Evolutionary conservation across 306 rosid genomes (phyloP).

Genomic region (Cicer cuneatum): DNA sequence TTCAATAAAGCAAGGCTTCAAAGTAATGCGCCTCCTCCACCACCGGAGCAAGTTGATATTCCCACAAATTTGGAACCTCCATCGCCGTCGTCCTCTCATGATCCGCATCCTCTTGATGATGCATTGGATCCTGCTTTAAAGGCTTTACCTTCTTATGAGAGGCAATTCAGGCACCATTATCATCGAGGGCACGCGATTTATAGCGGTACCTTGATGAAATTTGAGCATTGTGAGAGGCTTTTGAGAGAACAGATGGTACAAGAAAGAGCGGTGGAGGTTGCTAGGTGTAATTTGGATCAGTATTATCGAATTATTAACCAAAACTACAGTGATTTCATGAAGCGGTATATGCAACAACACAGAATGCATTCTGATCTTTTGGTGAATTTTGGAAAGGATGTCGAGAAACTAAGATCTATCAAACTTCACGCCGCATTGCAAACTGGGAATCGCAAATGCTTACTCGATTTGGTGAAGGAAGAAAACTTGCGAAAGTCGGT

Average conservation of each 20-base stretch:
- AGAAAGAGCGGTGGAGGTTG: slow-evolving; percentile 90
- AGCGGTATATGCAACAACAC: slow-evolving; percentile 74
- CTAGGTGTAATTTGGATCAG: slow-evolving; percentile 86
- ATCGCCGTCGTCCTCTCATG: slow-evolving; percentile 67
- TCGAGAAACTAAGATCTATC: slow-evolving; percentile 71
- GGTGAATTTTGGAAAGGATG: slow-evolving; percentile 74
- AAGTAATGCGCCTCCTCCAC: slow-evolving; percentile 62
- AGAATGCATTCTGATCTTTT: slow-evolving; percentile 83
- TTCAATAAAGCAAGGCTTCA: slow-evolving; percentile 85
- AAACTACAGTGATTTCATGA: slow-evolving; percentile 85
- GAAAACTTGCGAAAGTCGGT: slow-evolving; percentile 78
- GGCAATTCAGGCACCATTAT: slow-evolving; percentile 84
- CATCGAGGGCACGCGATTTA: slow-evolving; percentile 69
- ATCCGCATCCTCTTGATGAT: slow-evolving; percentile 85
- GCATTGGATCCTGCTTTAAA: slow-evolving; percentile 95
- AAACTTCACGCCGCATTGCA: slow-evolving; percentile 84
- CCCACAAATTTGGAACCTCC: slow-evolving; percentile 60
- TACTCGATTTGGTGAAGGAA: slow-evolving; percentile 92
- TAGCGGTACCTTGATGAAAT: slow-evolving; percentile 58
- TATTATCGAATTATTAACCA: slow-evolving; percentile 74
- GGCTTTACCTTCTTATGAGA: slow-evolving; percentile 92
- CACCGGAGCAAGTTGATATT: slow-evolving; percentile 63
- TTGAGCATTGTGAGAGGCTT: slow-evolving; percentile 76
- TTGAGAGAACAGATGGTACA: slow-evolving; percentile 90
- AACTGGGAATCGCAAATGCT: slow-evolving; percentile 64